phyloP scores from a whole-genome alignment of 2,329 filamentous ascomycete genomes.

The Chaetothyriales sp. region DNA sequence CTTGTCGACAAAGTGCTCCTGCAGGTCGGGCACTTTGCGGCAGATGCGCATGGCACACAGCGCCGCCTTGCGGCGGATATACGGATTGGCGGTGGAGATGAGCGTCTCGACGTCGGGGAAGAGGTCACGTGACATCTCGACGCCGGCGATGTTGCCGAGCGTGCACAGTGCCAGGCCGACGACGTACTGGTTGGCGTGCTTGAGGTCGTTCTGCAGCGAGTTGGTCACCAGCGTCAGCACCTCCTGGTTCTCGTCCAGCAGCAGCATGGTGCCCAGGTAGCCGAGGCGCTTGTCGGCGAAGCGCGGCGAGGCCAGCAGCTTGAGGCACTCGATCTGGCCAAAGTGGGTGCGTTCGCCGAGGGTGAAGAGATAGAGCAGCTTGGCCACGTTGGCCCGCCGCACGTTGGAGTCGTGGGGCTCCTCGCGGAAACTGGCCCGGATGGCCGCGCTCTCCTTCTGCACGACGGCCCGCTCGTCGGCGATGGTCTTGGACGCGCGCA shows the following conservation, averaged over 20 bases:
- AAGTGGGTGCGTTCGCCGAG: slow-evolving; percentile 96
- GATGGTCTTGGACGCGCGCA: slow-evolving; percentile 95
- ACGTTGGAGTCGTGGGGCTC: slow-evolving; percentile 86
- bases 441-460: slow-evolving; percentile 96
- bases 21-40: slow-evolving; percentile 89
- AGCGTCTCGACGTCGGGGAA: slow-evolving; percentile 92
- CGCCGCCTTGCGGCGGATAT: slow-evolving; percentile 90
- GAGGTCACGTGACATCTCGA: slow-evolving; percentile 96
- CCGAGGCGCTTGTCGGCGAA: slow-evolving; percentile 96
- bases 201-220: slow-evolving; percentile 91
- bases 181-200: slow-evolving; percentile 96
- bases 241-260: slow-evolving; percentile 97
- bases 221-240: slow-evolving; percentile 95
- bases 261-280: slow-evolving; percentile 87
- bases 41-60: slow-evolving; percentile 99
- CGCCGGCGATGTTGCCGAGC: slow-evolving; percentile 89
- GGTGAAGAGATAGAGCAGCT: slow-evolving; percentile 95
- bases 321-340: slow-evolving; percentile 97
- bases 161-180: slow-evolving; percentile 93
- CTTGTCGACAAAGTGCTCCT: slow-evolving; percentile 95
- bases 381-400: slow-evolving; percentile 95
- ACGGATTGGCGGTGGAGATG: slow-evolving; percentile 88
- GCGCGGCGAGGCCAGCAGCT: slow-evolving; percentile 86
- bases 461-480: slow-evolving; percentile 97
- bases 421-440: slow-evolving; percentile 92